These are phyloP conservation scores for Spencermartinsiella europaea DNA, from an alignment of 805 yeast species.

Conservation along the genomic window DNA sequence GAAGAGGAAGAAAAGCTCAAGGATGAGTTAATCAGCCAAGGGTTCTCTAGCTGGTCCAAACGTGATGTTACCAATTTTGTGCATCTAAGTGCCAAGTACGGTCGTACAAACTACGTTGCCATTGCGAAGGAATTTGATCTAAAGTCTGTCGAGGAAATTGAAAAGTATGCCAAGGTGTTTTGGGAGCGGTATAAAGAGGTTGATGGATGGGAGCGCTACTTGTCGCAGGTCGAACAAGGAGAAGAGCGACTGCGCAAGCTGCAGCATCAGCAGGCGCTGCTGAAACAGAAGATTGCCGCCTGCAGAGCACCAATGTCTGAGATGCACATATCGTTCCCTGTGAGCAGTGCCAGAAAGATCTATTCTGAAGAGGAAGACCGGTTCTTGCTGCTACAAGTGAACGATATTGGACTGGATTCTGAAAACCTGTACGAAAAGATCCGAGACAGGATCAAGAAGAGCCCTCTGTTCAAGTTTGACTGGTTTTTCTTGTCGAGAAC, in stretches of 20 bases:
- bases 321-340: constrained; percentile 64
- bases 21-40: constrained; percentile 57
- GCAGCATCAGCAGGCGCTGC: constrained; percentile 68
- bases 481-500: constrained; percentile 80
- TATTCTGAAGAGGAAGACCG: constrained; percentile 89
- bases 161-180: constrained; percentile 69
- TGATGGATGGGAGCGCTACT: constrained; percentile 83
- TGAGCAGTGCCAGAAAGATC: constrained; percentile 59
- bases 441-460: constrained; percentile 60
- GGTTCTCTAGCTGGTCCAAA: constrained; percentile 77
- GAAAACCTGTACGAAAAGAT: constrained; percentile 72
- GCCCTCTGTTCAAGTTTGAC: constrained; percentile 78
- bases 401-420: constrained; percentile 72
- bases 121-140: constrained; percentile 70
- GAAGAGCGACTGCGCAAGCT: constrained; percentile 69
- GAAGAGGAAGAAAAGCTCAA: constrained; percentile 65
- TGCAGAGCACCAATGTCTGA: constrained; percentile 75
- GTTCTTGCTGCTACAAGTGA: constrained; percentile 70
- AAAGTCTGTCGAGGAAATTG: constrained; percentile 71
- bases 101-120: constrained; percentile 62
- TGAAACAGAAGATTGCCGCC: constrained; percentile 65
- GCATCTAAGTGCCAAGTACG: constrained; percentile 65
- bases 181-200: constrained; percentile 74
- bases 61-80: constrained; percentile 84
- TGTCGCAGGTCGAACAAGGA: constrained; percentile 78